Percentiles rank a stretch among this genome's conserved stretches.
Evolutionary conservation across 805 yeast species (phyloP).

Genomic region (Wickerhamomyces queroliae): DNA sequence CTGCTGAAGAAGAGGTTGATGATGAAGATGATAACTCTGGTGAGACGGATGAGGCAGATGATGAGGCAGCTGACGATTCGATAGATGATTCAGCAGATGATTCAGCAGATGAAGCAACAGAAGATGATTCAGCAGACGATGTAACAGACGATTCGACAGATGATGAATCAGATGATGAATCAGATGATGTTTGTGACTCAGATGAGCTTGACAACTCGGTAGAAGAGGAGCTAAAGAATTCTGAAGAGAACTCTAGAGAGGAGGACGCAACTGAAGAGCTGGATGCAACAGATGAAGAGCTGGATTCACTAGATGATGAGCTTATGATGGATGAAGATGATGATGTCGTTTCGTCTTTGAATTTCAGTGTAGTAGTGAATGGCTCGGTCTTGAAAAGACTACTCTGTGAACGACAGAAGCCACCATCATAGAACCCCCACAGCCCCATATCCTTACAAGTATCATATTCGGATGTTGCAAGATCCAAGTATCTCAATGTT

Average conservation of each 20-base stretch:
- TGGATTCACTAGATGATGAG: neutral
- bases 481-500: neutral
- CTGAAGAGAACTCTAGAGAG: too few species aligned
- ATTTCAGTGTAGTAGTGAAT: neutral
- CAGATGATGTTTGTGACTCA: neutral
- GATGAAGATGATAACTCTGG: neutral
- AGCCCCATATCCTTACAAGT: neutral
- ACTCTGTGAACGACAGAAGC: neutral
- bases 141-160: neutral
- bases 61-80: neutral
- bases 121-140: neutral
- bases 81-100: neutral
- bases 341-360: too few species aligned
- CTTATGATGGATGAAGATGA: too few species aligned
- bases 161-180: neutral
- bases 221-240: neutral
- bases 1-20: neutral
- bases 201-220: neutral
- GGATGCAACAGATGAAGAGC: neutral
- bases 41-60: neutral
- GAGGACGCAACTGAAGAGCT: neutral
- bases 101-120: neutral
- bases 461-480: neutral
- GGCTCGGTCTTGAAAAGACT: too few species aligned
- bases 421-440: neutral